phyloP scores from a whole-genome alignment of 176 grass and related monocot species.

The Ensete glaucum region DNA sequence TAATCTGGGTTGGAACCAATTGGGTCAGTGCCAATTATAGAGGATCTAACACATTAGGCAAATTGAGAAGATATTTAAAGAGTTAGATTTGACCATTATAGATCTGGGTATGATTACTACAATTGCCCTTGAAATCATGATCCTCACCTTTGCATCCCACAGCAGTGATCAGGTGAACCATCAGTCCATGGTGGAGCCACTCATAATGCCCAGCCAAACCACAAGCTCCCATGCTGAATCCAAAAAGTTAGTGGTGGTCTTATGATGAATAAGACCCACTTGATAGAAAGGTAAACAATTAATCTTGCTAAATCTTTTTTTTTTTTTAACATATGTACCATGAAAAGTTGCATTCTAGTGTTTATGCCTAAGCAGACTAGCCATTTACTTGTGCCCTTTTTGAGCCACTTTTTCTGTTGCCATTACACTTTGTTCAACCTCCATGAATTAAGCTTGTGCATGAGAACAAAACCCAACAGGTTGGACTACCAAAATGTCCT shows the following conservation, averaged over 20 bases:
- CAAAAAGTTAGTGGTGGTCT: not conserved
- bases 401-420: not conserved
- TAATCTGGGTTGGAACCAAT: too few species aligned
- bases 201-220: not conserved
- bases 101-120: too few species aligned
- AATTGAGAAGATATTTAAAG: too few species aligned
- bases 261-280: not conserved
- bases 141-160: too few species aligned
- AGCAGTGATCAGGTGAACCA: too few species aligned
- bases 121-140: too few species aligned
- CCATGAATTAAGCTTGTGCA: not conserved
- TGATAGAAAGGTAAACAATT: not conserved
- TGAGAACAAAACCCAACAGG: not conserved
- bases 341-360: not conserved
- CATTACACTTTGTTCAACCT: not conserved
- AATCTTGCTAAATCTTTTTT: not conserved
- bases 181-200: not conserved
- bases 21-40: too few species aligned
- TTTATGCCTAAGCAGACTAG: not conserved
- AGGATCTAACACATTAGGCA: too few species aligned
- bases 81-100: too few species aligned
- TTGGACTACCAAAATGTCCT: too few species aligned
- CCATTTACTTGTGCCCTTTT: not conserved
- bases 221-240: not conserved
- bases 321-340: not conserved